A percentile compares a stretch with the other conserved stretches of the same genome.
phyloP scores from a whole-genome alignment of 768 basidiomycete genomes.

The Boletus eberwhitei region DNA sequence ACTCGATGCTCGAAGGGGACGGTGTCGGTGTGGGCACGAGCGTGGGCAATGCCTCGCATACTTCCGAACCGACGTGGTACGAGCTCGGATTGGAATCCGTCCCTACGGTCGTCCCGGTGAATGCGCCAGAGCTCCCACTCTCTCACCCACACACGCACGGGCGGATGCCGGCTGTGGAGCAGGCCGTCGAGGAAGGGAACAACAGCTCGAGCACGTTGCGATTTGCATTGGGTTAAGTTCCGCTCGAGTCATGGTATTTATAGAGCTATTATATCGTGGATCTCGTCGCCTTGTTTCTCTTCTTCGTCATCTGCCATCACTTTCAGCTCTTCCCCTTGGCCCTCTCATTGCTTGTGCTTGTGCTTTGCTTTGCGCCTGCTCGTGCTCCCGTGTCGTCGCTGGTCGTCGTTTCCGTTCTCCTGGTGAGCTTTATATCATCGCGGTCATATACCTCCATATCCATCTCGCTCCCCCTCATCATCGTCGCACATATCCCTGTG shows the following conservation, averaged over 20 bases:
- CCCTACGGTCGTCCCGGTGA: slow-evolving; percentile 4
- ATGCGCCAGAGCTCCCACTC: slow-evolving; percentile 14
- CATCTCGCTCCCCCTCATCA: not conserved
- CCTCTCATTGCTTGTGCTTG: not conserved
- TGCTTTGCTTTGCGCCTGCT: not conserved
- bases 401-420: slow-evolving; percentile 4
- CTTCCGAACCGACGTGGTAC: slow-evolving; percentile 25
- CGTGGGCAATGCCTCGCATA: not conserved
- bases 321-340: not conserved
- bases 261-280: slow-evolving; percentile 23
- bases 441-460: slow-evolving; percentile 1
- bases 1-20: slow-evolving; percentile 34
- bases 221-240: slow-evolving; percentile 28
- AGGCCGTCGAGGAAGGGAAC: slow-evolving; percentile 22
- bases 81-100: slow-evolving; percentile 27
- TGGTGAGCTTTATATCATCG: slow-evolving; percentile 11
- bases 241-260: slow-evolving; percentile 19
- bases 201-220: slow-evolving; percentile 29
- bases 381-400: slow-evolving; percentile 3
- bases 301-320: not conserved
- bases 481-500: not conserved
- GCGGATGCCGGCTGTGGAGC: slow-evolving; percentile 7
- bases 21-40: slow-evolving; percentile 13
- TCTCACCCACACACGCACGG: slow-evolving; percentile 1
- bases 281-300: not conserved